Conservation (phyloP, 495 filamentous ascomycete species). For the Neurospora africana region DNA sequence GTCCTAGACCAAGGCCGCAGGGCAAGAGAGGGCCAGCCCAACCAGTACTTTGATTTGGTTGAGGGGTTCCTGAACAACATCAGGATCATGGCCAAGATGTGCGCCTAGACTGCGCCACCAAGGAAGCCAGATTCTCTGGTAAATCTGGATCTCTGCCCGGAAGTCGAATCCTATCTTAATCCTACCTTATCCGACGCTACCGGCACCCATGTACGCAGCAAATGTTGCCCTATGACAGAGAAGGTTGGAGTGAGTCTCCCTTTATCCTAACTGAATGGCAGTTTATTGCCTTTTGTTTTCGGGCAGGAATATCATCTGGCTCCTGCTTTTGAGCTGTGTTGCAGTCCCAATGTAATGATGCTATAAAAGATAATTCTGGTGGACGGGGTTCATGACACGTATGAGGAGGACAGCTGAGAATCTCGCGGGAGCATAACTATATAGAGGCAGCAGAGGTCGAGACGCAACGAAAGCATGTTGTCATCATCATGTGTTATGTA, state of each 20-base stretch:
- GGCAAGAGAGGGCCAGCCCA: constrained; percentile 44
- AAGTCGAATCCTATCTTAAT: background rate
- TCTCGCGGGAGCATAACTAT: background rate
- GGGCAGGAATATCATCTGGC: background rate
- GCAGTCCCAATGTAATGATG: background rate
- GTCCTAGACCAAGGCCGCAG: constrained; percentile 60
- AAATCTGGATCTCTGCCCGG: background rate
- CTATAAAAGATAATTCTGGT: background rate
- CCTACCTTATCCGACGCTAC: background rate
- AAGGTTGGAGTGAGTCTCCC: background rate
- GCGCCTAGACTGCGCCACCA: background rate
- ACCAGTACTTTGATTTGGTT: constrained; percentile 63
- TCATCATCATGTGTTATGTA: background rate
- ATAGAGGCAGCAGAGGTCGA: background rate
- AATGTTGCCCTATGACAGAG: background rate
- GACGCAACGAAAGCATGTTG: background rate
- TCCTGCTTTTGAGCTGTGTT: background rate
- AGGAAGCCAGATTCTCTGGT: background rate
- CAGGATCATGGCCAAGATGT: constrained; percentile 43
- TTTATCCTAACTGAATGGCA: background rate
- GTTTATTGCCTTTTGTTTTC: background rate
- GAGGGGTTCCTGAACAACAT: constrained; percentile 82
- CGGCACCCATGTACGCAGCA: background rate
- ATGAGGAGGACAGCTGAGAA: background rate
- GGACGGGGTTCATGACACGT: background rate